Conservation (phyloP, 2,329 filamentous ascomycete genomes). For the Cadophora gregata region DNA sequence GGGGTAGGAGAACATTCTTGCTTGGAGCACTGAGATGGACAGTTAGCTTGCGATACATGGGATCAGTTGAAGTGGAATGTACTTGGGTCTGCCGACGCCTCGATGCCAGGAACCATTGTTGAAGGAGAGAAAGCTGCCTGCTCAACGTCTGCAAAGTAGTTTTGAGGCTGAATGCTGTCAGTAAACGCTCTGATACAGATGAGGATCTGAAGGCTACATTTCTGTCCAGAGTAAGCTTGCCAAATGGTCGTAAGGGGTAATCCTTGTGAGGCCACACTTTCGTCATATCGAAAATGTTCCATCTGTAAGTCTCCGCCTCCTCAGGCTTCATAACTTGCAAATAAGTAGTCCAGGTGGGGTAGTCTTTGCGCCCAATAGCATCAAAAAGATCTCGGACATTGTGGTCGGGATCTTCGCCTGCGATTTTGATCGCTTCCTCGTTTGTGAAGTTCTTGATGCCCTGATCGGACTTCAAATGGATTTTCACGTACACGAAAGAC, state of each 20-base stretch:
- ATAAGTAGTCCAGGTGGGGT: constrained; percentile 67
- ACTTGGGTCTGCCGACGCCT: constrained; percentile 65
- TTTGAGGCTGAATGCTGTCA: constrained; percentile 45
- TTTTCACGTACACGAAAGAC: constrained; percentile 68
- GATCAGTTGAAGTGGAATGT: neutral
- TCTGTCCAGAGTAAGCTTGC: constrained; percentile 67
- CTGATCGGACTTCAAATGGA: constrained; percentile 68
- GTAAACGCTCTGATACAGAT: neutral
- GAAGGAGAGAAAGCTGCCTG: constrained; percentile 73
- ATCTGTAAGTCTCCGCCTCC: constrained; percentile 64
- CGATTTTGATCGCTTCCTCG: constrained; percentile 59
- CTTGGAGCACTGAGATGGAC: constrained; percentile 69
- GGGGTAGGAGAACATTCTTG: constrained; percentile 73
- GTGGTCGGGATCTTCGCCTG: constrained; percentile 65
- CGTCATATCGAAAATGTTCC: constrained; percentile 72
- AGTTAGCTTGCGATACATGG: neutral
- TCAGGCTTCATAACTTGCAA: constrained; percentile 68
- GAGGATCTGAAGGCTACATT: constrained; percentile 49
- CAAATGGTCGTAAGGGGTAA: constrained; percentile 65
- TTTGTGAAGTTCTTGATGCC: constrained; percentile 63
- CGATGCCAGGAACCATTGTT: constrained; percentile 70
- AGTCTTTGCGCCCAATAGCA: constrained; percentile 64
- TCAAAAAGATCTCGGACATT: constrained; percentile 69
- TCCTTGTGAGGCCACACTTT: constrained; percentile 71
- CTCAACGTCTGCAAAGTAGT: constrained; percentile 72